Conservation (phyloP, 2,329 filamentous ascomycete genomes). For the Aspergillus ruber region DNA sequence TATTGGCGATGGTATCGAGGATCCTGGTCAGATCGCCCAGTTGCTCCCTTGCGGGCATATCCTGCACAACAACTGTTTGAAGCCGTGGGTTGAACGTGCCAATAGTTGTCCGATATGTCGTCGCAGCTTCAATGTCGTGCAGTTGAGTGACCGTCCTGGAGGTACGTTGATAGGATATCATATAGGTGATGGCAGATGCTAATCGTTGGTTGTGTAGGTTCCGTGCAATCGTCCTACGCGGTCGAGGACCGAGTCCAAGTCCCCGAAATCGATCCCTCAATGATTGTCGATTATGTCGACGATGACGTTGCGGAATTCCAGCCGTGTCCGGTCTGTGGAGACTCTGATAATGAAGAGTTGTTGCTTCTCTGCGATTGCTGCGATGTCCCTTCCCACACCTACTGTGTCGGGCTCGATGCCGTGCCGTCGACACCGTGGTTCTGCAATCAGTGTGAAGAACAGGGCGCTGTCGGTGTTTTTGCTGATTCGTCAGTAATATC, state of each 20-base stretch:
- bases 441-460: slow-evolving; percentile 69
- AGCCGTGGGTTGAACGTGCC: slow-evolving; percentile 90
- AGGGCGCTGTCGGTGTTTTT: slow-evolving; percentile 35
- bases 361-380: slow-evolving; percentile 88
- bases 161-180: slow-evolving; percentile 50
- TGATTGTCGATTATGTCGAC: slow-evolving; percentile 59
- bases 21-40: slow-evolving; percentile 52
- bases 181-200: neutral
- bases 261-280: slow-evolving; percentile 73
- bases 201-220: slow-evolving; percentile 34
- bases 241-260: slow-evolving; percentile 59
- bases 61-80: slow-evolving; percentile 85
- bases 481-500: slow-evolving; percentile 27
- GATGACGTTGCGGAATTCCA: slow-evolving; percentile 58
- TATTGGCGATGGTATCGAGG: slow-evolving; percentile 30
- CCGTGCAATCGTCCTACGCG: slow-evolving; percentile 52
- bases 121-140: slow-evolving; percentile 80
- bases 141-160: slow-evolving; percentile 72
- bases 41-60: slow-evolving; percentile 77
- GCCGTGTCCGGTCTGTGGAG: slow-evolving; percentile 79
- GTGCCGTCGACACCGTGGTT: slow-evolving; percentile 80
- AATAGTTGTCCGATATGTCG: slow-evolving; percentile 98
- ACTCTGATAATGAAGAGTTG: slow-evolving; percentile 72
- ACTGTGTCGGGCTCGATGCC: slow-evolving; percentile 75
- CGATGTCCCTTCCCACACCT: slow-evolving; percentile 82